Evolutionary conservation across 2,329 filamentous ascomycete species (phyloP).

Genomic region (Diaporthe sp.): DNA sequence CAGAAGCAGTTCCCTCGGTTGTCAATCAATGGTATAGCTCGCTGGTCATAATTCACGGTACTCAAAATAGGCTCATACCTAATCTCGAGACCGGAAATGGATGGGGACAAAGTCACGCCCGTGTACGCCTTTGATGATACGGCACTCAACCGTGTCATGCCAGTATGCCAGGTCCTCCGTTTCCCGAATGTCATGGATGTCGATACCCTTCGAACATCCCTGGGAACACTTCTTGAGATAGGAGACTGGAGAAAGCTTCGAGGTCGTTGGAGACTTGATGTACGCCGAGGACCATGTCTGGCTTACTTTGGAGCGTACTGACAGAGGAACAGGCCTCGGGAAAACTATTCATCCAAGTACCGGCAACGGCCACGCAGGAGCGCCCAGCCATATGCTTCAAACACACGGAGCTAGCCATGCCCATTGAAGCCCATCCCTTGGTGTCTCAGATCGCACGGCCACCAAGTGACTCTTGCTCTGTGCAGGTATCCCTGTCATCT

Average conservation of each 20-base stretch:
- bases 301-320: not conserved
- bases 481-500: slow-evolving; percentile 2
- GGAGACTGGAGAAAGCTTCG: not conserved
- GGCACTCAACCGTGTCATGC: not conserved
- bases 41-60: too few species aligned
- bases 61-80: not conserved
- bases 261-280: not conserved
- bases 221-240: not conserved
- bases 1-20: too few species aligned
- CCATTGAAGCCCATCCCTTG: not conserved
- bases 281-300: not conserved
- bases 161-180: slow-evolving; percentile 8
- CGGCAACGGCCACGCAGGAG: not conserved
- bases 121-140: not conserved
- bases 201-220: not conserved
- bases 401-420: not conserved
- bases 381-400: not conserved
- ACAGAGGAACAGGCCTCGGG: not conserved
- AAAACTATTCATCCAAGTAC: not conserved
- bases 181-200: slow-evolving; percentile 3
- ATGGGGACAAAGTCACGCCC: not conserved
- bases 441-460: not conserved
- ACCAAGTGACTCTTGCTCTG: not conserved
- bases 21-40: too few species aligned
- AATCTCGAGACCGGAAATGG: not conserved